Evolutionary conservation across 1,139 yeast species (phyloP), one percentile per base, ranked within the genome.

Genomic region (Geotrichum fermentans): DNA sequence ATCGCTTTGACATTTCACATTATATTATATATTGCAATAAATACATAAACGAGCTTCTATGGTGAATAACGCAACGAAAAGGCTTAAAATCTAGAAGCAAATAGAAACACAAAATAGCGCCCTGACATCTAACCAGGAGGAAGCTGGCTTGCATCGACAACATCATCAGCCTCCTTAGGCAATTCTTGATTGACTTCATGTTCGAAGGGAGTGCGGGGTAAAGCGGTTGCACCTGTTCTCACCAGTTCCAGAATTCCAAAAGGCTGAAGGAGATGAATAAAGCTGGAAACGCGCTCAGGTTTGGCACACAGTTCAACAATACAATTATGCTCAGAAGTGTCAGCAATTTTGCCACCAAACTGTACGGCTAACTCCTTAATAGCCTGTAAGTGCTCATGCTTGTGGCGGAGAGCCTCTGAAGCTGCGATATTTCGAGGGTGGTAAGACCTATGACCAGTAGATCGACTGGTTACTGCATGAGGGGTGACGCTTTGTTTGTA

Each of bases 181-280:
- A 74, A 78, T 30, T 76, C 80, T 43, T 75, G 78, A 35, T 67
- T 73, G 38, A 56, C 61, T 29, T 69, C 77, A 30, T 60, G 60
- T 51, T 77, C 82, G 61, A 88, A 73, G 44, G 97, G 97, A 45
- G 97, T 88, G 77, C 97, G 82, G 64, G 97, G 95, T 63, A 92
- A 76, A 8, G 97, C 98, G 89, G 92, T 88, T 95, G 90, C 87
- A 70, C 98, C 98, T 21, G 96, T 84, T 71, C 98, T 81, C 43
- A 97, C 96, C 61, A 92, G 84, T 71, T 92, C 98, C 66, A 92
- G 77, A 53, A 92, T 83, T 61, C 98, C 98, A 65, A 92, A 92
- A 45, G 98, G 98, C 66, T 88, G 94, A 64, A 90, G 76, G 63
- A 92, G 79, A 57, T 86, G 87, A 65, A 92, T 79, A 69, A 89